Base-by-base conservation (phyloP, 2,329 filamentous ascomycete genomes). In the Zasmidium citrigriseum region DNA sequence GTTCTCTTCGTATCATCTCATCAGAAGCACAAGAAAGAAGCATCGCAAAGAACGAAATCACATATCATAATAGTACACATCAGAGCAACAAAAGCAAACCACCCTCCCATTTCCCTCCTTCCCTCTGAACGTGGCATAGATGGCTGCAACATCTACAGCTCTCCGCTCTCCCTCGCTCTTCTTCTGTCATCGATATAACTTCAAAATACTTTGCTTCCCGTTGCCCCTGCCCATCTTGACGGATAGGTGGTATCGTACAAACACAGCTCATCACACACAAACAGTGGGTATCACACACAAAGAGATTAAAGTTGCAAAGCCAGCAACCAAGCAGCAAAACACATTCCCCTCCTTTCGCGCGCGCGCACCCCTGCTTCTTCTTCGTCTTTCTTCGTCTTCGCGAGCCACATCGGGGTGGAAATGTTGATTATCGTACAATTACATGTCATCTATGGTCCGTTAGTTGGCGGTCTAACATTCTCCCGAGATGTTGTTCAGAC, bases 381-480 rank as follows among this genome's bases (percentile, higher is more conserved):
- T n/a, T n/a, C n/a, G n/a, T n/a, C n/a, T n/a, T n/a, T n/a, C n/a
- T n/a, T n/a, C n/a, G n/a, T n/a, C n/a, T n/a, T n/a, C n/a, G n/a
- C n/a, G n/a, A n/a, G n/a, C n/a, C n/a, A n/a, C n/a, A n/a, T 41
- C 22, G 23, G 11, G 47, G 47, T 20, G 9, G 21, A 51, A 50
- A 55, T 48, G 23, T 49, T 29, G 52, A 58, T 46, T 51, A 60
- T 64, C 59, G 52, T 64, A 60, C 61, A 63, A 57, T 25, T 58
- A 59, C 46, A 58, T 56, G 46, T 22, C 21, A 47, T 41, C 34
- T 41, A 22, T 34, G 22, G 11, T 47, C 29, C 9, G 41, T 4
- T 23, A 10, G 11, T 29, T 34, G 3, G 12, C 23, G 12, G 10
- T 50, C 47, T 12, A 22, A 47, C 10, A 18, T 25, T 12, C 10